These are phyloP conservation scores for Prunus salicina DNA, from an alignment of 306 rosid genomes.

Conservation along the genomic window DNA sequence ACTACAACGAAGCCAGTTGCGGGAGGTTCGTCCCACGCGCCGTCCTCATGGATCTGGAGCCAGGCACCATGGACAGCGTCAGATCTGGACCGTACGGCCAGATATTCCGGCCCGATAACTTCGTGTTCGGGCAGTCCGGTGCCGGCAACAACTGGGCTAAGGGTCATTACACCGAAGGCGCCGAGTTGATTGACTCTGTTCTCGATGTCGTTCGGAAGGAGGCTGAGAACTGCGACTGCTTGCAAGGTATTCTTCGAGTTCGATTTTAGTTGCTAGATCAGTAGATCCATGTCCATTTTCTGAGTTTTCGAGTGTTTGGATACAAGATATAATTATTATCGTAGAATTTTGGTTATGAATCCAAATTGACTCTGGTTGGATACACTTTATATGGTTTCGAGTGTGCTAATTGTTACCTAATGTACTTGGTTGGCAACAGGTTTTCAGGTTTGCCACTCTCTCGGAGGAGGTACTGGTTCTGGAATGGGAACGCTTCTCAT, in stretches of 20 bases:
- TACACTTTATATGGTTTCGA: background rate
- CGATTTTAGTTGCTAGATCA: background rate
- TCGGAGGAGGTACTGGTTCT: conserved; percentile 66
- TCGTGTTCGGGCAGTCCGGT: conserved; percentile 67
- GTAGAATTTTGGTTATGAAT: background rate
- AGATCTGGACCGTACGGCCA: conserved; percentile 68
- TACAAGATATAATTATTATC: background rate
- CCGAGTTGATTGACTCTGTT: conserved; percentile 68
- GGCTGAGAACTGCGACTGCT: conserved; percentile 68
- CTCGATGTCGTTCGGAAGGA: conserved; percentile 69
- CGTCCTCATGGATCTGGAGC: conserved; percentile 69
- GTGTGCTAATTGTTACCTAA: background rate
- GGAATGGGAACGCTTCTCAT: conserved; percentile 65
- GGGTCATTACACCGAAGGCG: conserved; percentile 70
- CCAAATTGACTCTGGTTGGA: background rate
- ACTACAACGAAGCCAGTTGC: conserved; percentile 71
- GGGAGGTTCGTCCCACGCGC: conserved; percentile 61
- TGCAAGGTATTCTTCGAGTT: conserved; percentile 44
- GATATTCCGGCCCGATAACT: conserved; percentile 64
- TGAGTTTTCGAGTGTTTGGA: background rate
- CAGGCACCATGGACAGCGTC: conserved; percentile 71
- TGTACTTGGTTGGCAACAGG: conserved; percentile 24
- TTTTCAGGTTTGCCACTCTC: conserved; percentile 61
- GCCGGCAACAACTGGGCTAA: conserved; percentile 76
- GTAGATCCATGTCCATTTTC: background rate